Percentiles rank a stretch among this genome's conserved stretches.
Evolutionary conservation across 2,329 filamentous ascomycete species (phyloP).

Genomic region (Blumeria graminis): DNA sequence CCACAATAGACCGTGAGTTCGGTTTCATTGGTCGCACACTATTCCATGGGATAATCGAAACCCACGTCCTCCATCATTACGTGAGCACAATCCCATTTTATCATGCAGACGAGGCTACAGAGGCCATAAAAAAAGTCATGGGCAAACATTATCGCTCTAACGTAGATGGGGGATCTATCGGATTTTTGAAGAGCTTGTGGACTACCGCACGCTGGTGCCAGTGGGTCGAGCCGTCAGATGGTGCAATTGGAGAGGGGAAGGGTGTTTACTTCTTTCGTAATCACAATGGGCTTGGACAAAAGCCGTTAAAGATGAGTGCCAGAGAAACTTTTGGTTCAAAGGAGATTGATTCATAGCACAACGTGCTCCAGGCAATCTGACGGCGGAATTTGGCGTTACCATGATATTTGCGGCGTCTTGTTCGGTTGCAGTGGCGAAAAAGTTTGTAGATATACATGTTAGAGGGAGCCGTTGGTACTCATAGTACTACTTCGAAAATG

Average conservation of each 20-base stretch:
- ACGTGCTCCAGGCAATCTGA: no score
- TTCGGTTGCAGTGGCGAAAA: no score
- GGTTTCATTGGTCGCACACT: conserved; percentile 82
- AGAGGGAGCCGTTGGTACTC: no score
- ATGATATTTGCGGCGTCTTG: no score
- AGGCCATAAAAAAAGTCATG: conserved; percentile 90
- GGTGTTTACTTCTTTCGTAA: conserved; percentile 95
- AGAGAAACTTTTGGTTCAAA: no score
- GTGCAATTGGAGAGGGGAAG: conserved; percentile 55
- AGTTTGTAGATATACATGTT: no score
- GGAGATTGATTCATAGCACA: no score
- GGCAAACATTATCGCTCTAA: conserved; percentile 83
- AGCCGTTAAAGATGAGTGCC: conserved; percentile 6
- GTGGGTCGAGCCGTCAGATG: conserved; percentile 85
- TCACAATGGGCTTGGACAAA: conserved; percentile 53
- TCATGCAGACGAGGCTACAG: conserved; percentile 78
- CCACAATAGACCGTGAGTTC: conserved; percentile 92
- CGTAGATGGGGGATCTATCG: conserved; percentile 46
- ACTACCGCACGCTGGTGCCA: conserved; percentile 68
- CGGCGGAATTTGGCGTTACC: no score
- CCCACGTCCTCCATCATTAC: conserved; percentile 95
- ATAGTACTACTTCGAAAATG: no score
- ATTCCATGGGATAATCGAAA: conserved; percentile 91
- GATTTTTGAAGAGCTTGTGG: conserved; percentile 71
- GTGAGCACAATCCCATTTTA: conserved; percentile 93